phyloP scores from a whole-genome alignment of 768 basidiomycete genomes.

The Hygrophorus russula region DNA sequence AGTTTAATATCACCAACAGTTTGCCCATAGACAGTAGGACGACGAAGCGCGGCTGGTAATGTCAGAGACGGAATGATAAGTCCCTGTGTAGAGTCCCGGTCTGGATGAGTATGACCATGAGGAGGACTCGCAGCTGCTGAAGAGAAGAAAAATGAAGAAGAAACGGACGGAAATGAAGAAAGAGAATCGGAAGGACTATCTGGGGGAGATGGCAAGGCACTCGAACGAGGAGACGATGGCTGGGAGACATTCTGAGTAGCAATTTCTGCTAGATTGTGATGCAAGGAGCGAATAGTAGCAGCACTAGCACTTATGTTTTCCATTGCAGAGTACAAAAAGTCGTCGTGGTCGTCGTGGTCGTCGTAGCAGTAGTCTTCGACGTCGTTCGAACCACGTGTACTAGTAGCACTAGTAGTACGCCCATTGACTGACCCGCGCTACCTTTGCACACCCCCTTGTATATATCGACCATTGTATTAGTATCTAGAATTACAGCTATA shows the following conservation, averaged over 20 bases:
- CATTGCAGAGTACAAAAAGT: neutral
- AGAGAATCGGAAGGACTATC: conserved; percentile 53
- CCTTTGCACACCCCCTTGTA: no score
- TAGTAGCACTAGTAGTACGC: no score
- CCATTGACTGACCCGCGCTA: no score
- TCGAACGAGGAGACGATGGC: conserved; percentile 38
- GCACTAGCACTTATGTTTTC: conserved; percentile 23
- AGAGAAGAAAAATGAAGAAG: conserved; percentile 71
- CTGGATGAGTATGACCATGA: conserved; percentile 28
- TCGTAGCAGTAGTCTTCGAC: no score
- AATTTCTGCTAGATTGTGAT: conserved; percentile 10
- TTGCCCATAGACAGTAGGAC: conserved; percentile 58
- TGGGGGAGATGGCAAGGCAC: conserved; percentile 43
- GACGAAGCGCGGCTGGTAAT: conserved; percentile 48
- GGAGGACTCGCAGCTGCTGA: conserved; percentile 57
- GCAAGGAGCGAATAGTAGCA: conserved; percentile 26
- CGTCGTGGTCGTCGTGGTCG: no score
- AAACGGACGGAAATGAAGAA: conserved; percentile 63
- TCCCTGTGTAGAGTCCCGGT: conserved; percentile 32
- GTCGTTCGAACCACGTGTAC: no score
- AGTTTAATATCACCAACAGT: conserved; percentile 52
- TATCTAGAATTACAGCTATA: no score
- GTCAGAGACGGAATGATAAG: conserved; percentile 62
- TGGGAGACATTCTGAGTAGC: conserved; percentile 20
- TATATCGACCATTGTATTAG: no score